Percentiles rank a stretch among this genome's conserved stretches.
phyloP scores from a whole-genome alignment of 805 yeast species.

The Candida coquimbonensis region DNA sequence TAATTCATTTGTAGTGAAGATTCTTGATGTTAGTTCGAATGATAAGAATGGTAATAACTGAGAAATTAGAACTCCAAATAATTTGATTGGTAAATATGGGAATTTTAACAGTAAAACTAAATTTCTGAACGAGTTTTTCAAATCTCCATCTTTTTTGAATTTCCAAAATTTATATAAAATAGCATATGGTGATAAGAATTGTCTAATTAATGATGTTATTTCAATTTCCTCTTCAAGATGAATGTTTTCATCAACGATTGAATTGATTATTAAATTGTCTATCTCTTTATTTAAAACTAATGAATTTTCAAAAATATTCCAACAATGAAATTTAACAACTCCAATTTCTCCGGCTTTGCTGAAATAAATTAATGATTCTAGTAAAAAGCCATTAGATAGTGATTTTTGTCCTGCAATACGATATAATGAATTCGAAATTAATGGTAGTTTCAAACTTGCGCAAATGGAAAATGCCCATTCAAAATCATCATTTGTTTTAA shows the following conservation, averaged over 20 bases:
- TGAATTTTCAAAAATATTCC: slow-evolving; percentile 61
- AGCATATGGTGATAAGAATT: slow-evolving; percentile 67
- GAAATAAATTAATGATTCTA: slow-evolving; percentile 59
- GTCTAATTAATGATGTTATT: slow-evolving; percentile 53
- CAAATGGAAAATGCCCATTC: slow-evolving; percentile 75
- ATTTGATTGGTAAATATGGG: slow-evolving; percentile 46
- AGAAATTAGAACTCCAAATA: slow-evolving; percentile 41
- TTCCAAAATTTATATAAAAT: slow-evolving; percentile 46
- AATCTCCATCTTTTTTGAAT: slow-evolving; percentile 23
- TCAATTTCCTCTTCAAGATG: slow-evolving; percentile 22
- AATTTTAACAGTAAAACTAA: slow-evolving; percentile 38
- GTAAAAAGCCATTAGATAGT: slow-evolving; percentile 23
- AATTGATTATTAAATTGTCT: slow-evolving; percentile 49
- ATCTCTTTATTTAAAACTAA: slow-evolving; percentile 45
- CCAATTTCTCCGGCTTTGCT: slow-evolving; percentile 55
- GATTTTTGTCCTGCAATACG: slow-evolving; percentile 24
- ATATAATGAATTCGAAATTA: slow-evolving; percentile 50
- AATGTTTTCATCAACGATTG: slow-evolving; percentile 35
- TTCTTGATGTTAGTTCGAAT: slow-evolving; percentile 16
- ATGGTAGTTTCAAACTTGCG: slow-evolving; percentile 55
- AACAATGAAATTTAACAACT: slow-evolving; percentile 39
- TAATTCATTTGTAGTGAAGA: slow-evolving; percentile 16
- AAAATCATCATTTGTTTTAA: slow-evolving; percentile 63
- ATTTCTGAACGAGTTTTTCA: slow-evolving; percentile 23
- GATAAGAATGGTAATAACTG: slow-evolving; percentile 39